phyloP scores from a whole-genome alignment of 345 rosid genomes.

The Ceriops decandra region DNA sequence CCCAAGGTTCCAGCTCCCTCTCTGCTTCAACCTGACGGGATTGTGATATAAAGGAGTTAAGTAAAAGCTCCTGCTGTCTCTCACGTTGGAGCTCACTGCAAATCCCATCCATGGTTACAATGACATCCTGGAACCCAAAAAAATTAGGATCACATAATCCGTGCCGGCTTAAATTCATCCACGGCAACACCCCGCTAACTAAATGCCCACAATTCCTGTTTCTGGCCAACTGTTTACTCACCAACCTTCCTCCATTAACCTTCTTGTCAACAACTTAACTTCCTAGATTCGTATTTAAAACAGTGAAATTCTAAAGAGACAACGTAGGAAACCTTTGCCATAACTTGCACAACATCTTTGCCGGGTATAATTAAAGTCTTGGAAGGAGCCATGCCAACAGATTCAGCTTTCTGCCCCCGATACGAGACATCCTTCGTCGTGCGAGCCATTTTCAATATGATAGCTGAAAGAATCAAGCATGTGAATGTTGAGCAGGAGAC shows the following conservation, averaged over 20 bases:
- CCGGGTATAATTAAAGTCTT: slow-evolving; percentile 68
- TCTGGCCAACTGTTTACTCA: background rate
- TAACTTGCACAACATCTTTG: slow-evolving; percentile 83
- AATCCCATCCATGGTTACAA: slow-evolving; percentile 58
- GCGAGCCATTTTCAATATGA: slow-evolving; percentile 85
- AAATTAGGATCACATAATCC: too few relatives aligned
- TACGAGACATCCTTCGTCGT: slow-evolving; percentile 57
- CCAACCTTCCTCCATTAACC: background rate
- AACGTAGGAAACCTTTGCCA: slow-evolving; percentile 66
- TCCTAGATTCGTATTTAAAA: slow-evolving; percentile 10
- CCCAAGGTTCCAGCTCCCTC: slow-evolving; percentile 85
- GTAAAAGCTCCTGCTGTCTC: slow-evolving; percentile 61
- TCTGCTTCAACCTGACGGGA: slow-evolving; percentile 47
- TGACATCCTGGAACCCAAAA: slow-evolving; percentile 52
- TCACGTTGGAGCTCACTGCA: slow-evolving; percentile 47
- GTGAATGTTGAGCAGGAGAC: background rate
- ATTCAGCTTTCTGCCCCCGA: slow-evolving; percentile 57
- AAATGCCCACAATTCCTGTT: too few relatives aligned
- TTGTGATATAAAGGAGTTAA: slow-evolving; percentile 77
- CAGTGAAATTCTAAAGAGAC: slow-evolving; percentile 12
- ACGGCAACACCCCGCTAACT: too few relatives aligned
- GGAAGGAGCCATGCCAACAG: slow-evolving; percentile 61
- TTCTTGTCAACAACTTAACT: background rate
- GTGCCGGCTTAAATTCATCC: too few relatives aligned
- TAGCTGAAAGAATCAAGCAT: slow-evolving; percentile 47